These are phyloP conservation scores for Nitzschia sp. DNA, from an alignment of 108 stramenopile genomes.

Conservation along the genomic window DNA sequence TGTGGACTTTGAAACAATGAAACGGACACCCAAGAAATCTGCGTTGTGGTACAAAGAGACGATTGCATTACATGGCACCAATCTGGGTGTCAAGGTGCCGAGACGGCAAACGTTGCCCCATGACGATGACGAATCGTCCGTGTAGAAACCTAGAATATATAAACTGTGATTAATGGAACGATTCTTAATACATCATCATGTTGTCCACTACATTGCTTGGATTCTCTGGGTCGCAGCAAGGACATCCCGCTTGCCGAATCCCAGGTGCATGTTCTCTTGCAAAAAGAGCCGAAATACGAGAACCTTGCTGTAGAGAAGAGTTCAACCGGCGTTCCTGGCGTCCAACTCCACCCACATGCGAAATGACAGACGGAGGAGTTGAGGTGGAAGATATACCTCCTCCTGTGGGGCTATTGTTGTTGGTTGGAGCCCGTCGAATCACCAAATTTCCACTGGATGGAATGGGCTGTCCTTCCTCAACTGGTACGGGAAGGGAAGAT, in stretches of 20 bases:
- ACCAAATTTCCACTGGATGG: conserved; percentile 48
- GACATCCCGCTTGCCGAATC: conserved; percentile 70
- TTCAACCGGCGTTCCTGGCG: too few relatives aligned
- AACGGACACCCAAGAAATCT: conserved; percentile 79
- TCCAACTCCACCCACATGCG: too few relatives aligned
- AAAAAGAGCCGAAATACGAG: conserved; percentile 40
- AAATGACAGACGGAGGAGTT: background rate
- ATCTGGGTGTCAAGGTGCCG: too few relatives aligned
- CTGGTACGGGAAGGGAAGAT: background rate
- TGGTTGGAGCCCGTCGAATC: conserved; percentile 33
- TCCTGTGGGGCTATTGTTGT: background rate
- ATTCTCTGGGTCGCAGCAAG: conserved; percentile 83
- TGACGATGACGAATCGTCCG: too few relatives aligned
- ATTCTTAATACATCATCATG: conserved; percentile 40
- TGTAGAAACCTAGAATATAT: too few relatives aligned
- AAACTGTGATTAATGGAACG: too few relatives aligned
- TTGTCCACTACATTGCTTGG: conserved; percentile 42
- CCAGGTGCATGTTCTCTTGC: conserved; percentile 76
- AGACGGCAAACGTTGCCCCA: too few relatives aligned
- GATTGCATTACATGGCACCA: conserved; percentile 20
- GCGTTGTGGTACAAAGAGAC: conserved; percentile 65
- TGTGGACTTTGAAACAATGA: conserved; percentile 83
- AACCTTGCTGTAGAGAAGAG: too few relatives aligned
- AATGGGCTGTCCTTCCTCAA: background rate
- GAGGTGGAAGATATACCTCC: background rate